phyloP scores from a whole-genome alignment of 352 stramenopile species.

The Globisporangium radiosum region DNA sequence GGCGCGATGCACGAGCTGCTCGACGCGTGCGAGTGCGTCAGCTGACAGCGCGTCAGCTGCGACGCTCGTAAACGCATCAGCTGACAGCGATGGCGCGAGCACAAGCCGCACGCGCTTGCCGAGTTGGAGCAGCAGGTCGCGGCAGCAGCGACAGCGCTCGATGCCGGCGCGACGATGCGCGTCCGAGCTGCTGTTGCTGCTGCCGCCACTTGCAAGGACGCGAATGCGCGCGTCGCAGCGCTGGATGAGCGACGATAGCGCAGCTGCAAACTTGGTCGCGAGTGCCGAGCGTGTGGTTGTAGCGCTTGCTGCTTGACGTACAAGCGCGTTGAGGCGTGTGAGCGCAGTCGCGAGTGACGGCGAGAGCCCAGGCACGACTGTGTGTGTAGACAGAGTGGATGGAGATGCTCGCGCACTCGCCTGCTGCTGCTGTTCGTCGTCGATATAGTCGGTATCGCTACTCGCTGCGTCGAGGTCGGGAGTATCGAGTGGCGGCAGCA shows the following conservation, averaged over 20 bases:
- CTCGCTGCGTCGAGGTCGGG: no score
- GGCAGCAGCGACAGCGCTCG: conserved; percentile 28
- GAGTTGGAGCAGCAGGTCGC: conserved; percentile 35
- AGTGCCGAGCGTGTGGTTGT: conserved; percentile 2
- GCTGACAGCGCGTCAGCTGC: neutral
- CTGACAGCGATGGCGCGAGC: neutral
- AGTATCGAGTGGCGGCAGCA: no score
- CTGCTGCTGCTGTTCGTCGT: no score
- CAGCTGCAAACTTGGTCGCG: conserved; percentile 5
- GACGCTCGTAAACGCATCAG: neutral
- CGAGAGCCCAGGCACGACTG: conserved; percentile 3
- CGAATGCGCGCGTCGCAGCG: conserved; percentile 31
- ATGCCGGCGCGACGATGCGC: conserved; percentile 23
- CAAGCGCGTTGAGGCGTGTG: neutral
- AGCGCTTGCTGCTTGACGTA: neutral
- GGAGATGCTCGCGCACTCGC: no score
- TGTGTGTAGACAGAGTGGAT: no score
- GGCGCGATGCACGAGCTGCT: conserved; percentile 13
- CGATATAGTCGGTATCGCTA: no score
- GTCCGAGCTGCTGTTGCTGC: conserved; percentile 8
- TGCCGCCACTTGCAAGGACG: conserved; percentile 16
- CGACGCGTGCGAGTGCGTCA: conserved; percentile 7
- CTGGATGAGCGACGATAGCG: conserved; percentile 19
- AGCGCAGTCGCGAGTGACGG: conserved; percentile 1
- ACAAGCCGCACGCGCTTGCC: conserved; percentile 29